These are phyloP conservation scores for Penicillium odoratum DNA, from an alignment of 495 filamentous ascomycete species.

Conservation along the genomic window DNA sequence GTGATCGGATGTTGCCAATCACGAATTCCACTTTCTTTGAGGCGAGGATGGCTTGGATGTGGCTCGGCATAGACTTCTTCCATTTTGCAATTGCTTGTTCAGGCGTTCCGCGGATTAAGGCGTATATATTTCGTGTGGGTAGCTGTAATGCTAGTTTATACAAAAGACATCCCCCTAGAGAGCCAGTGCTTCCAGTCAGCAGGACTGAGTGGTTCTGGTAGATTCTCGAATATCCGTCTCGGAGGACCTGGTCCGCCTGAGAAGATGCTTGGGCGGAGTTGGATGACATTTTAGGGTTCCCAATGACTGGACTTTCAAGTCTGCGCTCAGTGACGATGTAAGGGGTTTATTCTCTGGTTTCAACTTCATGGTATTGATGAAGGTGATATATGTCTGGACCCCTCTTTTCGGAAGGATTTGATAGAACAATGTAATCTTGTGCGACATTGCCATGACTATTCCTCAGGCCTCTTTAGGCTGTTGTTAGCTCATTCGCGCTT, in stretches of 20 bases:
- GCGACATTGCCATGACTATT: not conserved
- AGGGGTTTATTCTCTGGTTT: not conserved
- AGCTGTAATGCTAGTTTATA: constrained; percentile 41
- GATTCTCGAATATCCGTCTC: constrained; percentile 28
- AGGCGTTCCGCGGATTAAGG: constrained; percentile 29
- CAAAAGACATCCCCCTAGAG: constrained; percentile 37
- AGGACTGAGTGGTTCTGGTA: constrained; percentile 37
- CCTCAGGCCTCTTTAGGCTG: not conserved
- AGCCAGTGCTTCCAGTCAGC: constrained; percentile 40
- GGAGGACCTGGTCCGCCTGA: constrained; percentile 24
- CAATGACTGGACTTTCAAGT: not conserved
- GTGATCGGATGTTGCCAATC: constrained; percentile 31
- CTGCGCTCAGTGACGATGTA: too few species aligned
- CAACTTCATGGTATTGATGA: not conserved
- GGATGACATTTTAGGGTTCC: constrained; percentile 16
- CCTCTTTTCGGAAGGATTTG: not conserved
- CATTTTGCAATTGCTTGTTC: constrained; percentile 34
- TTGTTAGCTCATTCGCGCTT: not conserved
- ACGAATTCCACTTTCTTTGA: constrained; percentile 35
- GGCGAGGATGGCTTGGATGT: constrained; percentile 29
- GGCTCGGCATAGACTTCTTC: constrained; percentile 34
- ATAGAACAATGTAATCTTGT: not conserved
- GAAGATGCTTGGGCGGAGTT: constrained; percentile 10
- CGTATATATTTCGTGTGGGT: constrained; percentile 35
- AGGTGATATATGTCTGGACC: not conserved